Evolutionary conservation across 371 early-diverging fungal genomes (phyloP).

Genomic region (Mortierella sp.): DNA sequence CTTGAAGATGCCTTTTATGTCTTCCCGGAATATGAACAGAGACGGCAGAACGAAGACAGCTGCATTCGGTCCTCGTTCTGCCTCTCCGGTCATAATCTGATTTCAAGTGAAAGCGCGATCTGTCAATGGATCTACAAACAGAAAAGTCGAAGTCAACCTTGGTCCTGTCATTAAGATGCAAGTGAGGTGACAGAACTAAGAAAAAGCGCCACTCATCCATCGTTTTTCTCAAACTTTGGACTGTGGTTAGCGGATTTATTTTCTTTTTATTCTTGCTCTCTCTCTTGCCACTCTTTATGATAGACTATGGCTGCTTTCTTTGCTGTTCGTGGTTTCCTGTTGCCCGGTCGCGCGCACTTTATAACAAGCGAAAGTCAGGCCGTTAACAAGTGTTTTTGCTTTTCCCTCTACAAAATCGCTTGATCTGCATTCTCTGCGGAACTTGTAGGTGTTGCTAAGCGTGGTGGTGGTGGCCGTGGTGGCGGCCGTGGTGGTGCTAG

Average conservation of each 20-base stretch:
- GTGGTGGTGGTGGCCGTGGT: constrained; percentile 63
- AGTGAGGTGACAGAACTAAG: neutral
- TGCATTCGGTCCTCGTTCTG: neutral
- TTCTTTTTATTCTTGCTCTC: neutral
- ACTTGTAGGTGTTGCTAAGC: constrained; percentile 57
- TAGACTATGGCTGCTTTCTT: neutral
- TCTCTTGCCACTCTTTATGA: constrained; percentile 1
- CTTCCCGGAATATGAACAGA: constrained; percentile 1
- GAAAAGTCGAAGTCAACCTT: neutral
- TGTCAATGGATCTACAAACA: neutral
- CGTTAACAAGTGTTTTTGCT: neutral
- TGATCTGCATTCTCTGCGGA: neutral
- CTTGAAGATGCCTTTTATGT: constrained; percentile 2
- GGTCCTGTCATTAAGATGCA: neutral
- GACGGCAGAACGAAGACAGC: neutral
- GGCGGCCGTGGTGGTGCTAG: constrained; percentile 61
- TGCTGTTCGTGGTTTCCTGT: neutral
- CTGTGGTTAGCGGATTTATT: neutral
- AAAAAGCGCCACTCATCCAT: neutral
- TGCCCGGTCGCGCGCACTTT: constrained; percentile 29
- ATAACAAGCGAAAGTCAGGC: neutral
- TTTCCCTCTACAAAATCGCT: neutral
- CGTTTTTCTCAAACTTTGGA: neutral
- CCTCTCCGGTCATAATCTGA: constrained; percentile 2
- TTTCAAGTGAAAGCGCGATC: constrained; percentile 1